phyloP scores from a whole-genome alignment of 2,329 filamentous ascomycete species.

The Ceratocystis ficicola region DNA sequence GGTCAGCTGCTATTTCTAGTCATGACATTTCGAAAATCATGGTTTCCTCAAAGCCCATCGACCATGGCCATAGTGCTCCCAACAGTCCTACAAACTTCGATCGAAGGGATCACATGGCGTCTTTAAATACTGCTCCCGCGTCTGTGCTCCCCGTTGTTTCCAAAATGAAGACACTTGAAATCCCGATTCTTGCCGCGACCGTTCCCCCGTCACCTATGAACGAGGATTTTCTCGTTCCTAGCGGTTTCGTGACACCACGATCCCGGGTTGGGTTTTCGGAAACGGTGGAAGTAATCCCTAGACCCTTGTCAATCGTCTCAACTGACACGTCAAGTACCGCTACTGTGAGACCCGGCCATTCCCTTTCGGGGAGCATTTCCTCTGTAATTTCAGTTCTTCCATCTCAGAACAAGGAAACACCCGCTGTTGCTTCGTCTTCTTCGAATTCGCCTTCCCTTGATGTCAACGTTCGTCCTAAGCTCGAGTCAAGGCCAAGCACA shows the following conservation, averaged over 20 bases:
- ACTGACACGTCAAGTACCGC: conserved; percentile 71
- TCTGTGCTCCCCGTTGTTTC: background rate
- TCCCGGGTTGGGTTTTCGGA: conserved; percentile 74
- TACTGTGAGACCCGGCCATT: conserved; percentile 58
- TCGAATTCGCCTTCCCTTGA: background rate
- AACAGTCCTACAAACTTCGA: conserved; percentile 44
- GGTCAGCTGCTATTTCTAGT: conserved; percentile 71
- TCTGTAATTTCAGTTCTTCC: conserved; percentile 50
- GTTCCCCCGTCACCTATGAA: background rate
- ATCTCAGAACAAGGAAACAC: conserved; percentile 25
- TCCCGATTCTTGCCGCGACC: conserved; percentile 4
- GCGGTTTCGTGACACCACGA: conserved; percentile 32
- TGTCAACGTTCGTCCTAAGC: conserved; percentile 15
- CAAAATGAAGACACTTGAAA: background rate
- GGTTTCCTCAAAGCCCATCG: conserved; percentile 36
- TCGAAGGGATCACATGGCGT: conserved; percentile 22
- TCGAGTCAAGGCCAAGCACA: conserved; percentile 51
- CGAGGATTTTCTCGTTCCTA: background rate
- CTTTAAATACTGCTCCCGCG: background rate
- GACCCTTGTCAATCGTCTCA: conserved; percentile 72
- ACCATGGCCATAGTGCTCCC: conserved; percentile 50
- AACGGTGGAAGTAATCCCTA: conserved; percentile 68
- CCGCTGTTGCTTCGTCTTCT: conserved; percentile 23
- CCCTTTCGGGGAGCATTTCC: conserved; percentile 65
- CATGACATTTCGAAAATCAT: conserved; percentile 66